A percentile compares a stretch with the other conserved stretches of the same genome.
Evolutionary conservation across 352 stramenopile species (phyloP).

Genomic region (Pythium brassicae): DNA sequence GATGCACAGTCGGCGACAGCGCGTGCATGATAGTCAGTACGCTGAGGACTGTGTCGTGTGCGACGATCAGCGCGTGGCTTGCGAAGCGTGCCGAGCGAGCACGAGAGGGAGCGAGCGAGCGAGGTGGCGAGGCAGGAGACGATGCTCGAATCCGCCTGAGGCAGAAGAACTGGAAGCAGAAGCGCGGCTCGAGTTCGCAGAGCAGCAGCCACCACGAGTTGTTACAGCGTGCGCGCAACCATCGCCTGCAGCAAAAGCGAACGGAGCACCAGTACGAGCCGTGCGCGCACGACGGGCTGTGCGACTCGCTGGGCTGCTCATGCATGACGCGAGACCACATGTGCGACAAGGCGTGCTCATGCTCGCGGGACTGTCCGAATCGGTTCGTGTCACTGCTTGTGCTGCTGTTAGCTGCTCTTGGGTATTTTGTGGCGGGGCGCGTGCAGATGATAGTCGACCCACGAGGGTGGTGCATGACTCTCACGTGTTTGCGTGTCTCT

Average conservation of each 20-base stretch:
- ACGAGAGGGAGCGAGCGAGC: too few species aligned
- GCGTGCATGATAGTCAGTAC: too few species aligned
- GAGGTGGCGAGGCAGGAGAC: too few species aligned
- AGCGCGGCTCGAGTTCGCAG: slow-evolving; percentile 28
- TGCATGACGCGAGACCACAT: slow-evolving; percentile 76
- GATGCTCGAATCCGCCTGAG: too few species aligned
- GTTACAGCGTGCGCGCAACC: slow-evolving; percentile 45
- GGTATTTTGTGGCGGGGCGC: too few species aligned
- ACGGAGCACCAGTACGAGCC: slow-evolving; percentile 74
- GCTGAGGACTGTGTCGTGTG: too few species aligned
- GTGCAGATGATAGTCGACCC: too few species aligned
- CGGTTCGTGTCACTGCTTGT: slow-evolving; percentile 24
- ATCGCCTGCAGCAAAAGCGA: slow-evolving; percentile 54
- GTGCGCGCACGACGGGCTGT: slow-evolving; percentile 72
- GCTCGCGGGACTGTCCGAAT: slow-evolving; percentile 69
- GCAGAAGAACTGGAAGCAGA: slow-evolving; percentile 29
- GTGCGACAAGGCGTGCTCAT: slow-evolving; percentile 83
- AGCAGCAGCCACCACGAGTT: slow-evolving; percentile 25
- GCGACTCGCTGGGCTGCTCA: slow-evolving; percentile 48
- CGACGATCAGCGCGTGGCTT: too few species aligned
- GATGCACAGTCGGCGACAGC: too few species aligned
- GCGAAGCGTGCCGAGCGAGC: too few species aligned
- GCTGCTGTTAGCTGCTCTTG: too few species aligned
- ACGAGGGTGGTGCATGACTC: too few species aligned
- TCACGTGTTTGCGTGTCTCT: slow-evolving; percentile 1